phyloP scores from a whole-genome alignment of 164 flowering plant species.

The Vitis rupestris region DNA sequence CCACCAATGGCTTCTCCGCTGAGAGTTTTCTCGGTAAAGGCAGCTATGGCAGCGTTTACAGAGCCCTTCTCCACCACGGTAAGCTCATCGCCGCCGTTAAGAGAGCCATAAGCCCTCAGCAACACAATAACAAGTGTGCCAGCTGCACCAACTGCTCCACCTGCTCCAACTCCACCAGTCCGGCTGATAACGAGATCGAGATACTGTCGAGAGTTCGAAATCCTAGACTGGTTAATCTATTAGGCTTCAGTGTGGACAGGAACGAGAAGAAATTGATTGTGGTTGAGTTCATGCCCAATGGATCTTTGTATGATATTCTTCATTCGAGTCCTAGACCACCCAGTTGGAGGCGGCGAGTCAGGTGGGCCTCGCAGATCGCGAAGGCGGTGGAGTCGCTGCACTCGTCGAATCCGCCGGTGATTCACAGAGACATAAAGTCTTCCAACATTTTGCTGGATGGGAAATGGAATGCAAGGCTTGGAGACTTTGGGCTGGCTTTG shows the following conservation, averaged over 20 bases:
- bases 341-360: slow-evolving; percentile 54
- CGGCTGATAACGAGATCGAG: slow-evolving; percentile 77
- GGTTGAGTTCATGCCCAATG: slow-evolving; percentile 84
- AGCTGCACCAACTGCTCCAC: background rate
- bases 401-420: slow-evolving; percentile 72
- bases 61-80: slow-evolving; percentile 53
- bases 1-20: slow-evolving; percentile 66
- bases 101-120: slow-evolving; percentile 5
- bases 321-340: slow-evolving; percentile 52
- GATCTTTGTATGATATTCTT: slow-evolving; percentile 62
- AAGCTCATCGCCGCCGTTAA: slow-evolving; percentile 71
- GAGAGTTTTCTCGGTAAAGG: slow-evolving; percentile 76
- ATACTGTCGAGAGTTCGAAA: slow-evolving; percentile 54
- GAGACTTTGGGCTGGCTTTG: slow-evolving; percentile 83
- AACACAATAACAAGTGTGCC: background rate
- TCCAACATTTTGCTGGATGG: slow-evolving; percentile 71
- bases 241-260: slow-evolving; percentile 51
- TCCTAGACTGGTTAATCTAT: slow-evolving; percentile 63
- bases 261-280: slow-evolving; percentile 43
- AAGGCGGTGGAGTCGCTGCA: slow-evolving; percentile 63
- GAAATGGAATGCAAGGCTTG: slow-evolving; percentile 55
- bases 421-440: slow-evolving; percentile 90
- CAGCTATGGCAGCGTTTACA: slow-evolving; percentile 83
- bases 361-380: slow-evolving; percentile 61
- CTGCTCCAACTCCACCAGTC: slow-evolving; percentile 11